Base-by-base conservation (phyloP, 192 early-diverging fungal genomes). In the Cetraspora pellucida region DNA sequence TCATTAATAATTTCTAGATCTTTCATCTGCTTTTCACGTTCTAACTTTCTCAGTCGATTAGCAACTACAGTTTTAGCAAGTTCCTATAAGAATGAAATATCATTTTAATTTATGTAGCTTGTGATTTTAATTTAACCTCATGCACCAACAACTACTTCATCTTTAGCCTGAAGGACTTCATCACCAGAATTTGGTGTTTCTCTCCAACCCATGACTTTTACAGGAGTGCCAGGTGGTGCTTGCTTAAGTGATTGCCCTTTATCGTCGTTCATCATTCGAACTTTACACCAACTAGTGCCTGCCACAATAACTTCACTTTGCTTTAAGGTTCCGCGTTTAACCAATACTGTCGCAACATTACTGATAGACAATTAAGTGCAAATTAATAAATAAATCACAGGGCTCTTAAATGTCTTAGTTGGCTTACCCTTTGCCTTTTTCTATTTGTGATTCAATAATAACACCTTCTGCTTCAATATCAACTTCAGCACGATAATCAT, bases 151-250 rank as follows among this genome's bases (percentile, higher is more conserved):
- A 14, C 43, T 82, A 86, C 86, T 82, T 91, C 91, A 25, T 81
- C 85, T 46, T 86, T 85, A 3, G 92, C 92, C 57, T 94, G 91
- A 27, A 99, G 77, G 19, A 92, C 94, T 79, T 91, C 86, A 76
- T 99, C 96, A 28, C 97, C 97, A 17, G 97, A 95, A 47, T 86
- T 83, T 9, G 97, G 97, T 31, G 97, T 83, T 11, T 93, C 93
- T 75, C 95, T 94, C 97, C 97, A 99, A 4, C 97, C 97, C 78
- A 89, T 91, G 14, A 97, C 87, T 77, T 93, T 89, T 55, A 97
- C 95, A 5, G 97, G 93, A 2, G 84, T 87, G 23, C 94, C 94
- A 3, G 97, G 97, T 13, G 87, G 87, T n/a, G 93, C 95, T 74
- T 89, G 82, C 76, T 90, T 88, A 10, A 97, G 80, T 1, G 82